Evolutionary conservation across 495 filamentous ascomycete genomes (phyloP).

Genomic region (Talaromyces adpressus): DNA sequence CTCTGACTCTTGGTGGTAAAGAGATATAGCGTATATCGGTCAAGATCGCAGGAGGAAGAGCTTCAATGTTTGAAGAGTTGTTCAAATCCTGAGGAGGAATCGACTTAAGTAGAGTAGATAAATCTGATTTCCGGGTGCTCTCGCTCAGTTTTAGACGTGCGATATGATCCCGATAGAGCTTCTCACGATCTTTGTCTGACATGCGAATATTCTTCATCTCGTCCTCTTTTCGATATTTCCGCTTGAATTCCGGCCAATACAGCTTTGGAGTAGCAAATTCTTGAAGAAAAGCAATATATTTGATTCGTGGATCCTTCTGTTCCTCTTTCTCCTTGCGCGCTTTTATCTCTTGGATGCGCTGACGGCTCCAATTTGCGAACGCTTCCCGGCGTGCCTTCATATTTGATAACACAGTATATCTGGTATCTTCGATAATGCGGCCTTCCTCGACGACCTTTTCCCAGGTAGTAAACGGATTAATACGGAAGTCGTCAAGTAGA

Average conservation of each 20-base stretch:
- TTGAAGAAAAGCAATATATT: slow-evolving; percentile 77
- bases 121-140: slow-evolving; percentile 67
- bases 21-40: slow-evolving; percentile 76
- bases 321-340: slow-evolving; percentile 68
- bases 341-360: slow-evolving; percentile 62
- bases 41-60: slow-evolving; percentile 62
- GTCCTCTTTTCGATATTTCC: slow-evolving; percentile 76
- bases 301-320: slow-evolving; percentile 78
- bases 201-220: slow-evolving; percentile 74
- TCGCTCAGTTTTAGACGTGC: slow-evolving; percentile 68
- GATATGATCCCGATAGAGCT: slow-evolving; percentile 84
- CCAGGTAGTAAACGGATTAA: slow-evolving; percentile 90
- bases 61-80: slow-evolving; percentile 50
- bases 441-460: slow-evolving; percentile 78
- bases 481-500: slow-evolving; percentile 70
- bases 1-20: slow-evolving; percentile 59
- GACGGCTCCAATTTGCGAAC: slow-evolving; percentile 73
- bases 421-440: slow-evolving; percentile 74
- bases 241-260: slow-evolving; percentile 94
- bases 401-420: slow-evolving; percentile 75
- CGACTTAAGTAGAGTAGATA: slow-evolving; percentile 68
- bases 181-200: slow-evolving; percentile 83
- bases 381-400: slow-evolving; percentile 75
- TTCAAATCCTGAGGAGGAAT: slow-evolving; percentile 60
- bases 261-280: slow-evolving; percentile 78